Conservation (phyloP, 768 basidiomycete genomes). For the Fistulinella prunicolor region DNA sequence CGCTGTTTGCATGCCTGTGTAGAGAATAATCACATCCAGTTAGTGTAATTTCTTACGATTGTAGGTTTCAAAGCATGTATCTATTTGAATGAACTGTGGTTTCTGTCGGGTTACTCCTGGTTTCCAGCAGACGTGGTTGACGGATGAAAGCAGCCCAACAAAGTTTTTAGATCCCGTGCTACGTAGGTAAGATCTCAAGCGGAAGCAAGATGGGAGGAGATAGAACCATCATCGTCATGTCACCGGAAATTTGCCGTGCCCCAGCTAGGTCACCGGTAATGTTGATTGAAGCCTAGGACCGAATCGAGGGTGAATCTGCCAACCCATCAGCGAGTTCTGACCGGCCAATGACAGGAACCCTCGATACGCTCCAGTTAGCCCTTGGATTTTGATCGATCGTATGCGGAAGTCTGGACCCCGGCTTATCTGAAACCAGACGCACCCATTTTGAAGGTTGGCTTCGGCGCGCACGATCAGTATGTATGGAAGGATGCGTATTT, state of each 20-base stretch:
- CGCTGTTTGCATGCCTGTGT: conserved; percentile 1
- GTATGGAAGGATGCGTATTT: conserved; percentile 7
- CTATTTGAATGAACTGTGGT: background rate
- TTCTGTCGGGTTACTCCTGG: background rate
- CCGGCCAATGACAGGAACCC: conserved; percentile 6
- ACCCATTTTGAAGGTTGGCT: background rate
- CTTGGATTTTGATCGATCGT: conserved; percentile 11
- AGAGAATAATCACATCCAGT: conserved; percentile 1
- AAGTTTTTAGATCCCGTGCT: too few relatives aligned
- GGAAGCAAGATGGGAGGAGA: background rate
- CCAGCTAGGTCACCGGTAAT: background rate
- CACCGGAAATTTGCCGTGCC: background rate
- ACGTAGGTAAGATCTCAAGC: too few relatives aligned
- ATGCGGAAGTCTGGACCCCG: conserved; percentile 2
- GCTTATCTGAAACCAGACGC: background rate
- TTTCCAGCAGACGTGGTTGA: too few relatives aligned
- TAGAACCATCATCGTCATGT: background rate
- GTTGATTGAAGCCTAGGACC: conserved; percentile 3
- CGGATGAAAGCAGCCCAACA: too few relatives aligned
- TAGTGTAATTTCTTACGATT: background rate
- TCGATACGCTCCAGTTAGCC: conserved; percentile 1
- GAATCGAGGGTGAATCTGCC: conserved; percentile 3
- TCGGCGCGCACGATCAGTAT: background rate
- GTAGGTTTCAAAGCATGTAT: conserved; percentile 4
- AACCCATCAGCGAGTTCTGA: background rate